Conservation (phyloP, 176 grass and related monocot species). For the Carex pumila region DNA sequence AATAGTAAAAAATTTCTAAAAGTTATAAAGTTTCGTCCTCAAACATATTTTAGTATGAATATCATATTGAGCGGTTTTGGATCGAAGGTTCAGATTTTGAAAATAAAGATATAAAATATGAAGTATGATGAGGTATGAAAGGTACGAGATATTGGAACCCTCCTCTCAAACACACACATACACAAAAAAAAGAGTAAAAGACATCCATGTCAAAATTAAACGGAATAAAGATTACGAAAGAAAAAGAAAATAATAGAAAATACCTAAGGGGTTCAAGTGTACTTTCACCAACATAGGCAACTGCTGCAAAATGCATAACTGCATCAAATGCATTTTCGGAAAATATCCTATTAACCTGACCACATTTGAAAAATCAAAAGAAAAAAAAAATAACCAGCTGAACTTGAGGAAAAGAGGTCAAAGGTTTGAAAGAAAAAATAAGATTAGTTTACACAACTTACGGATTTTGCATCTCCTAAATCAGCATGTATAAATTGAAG, state of each 20-base stretch:
- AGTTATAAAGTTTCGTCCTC: too few relatives aligned
- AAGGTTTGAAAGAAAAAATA: background rate
- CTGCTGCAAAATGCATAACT: constrained; percentile 87
- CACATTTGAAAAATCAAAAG: constrained; percentile 23
- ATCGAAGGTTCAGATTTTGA: too few relatives aligned
- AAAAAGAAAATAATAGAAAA: background rate
- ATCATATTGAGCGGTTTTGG: too few relatives aligned
- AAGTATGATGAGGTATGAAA: too few relatives aligned
- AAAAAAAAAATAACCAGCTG: background rate
- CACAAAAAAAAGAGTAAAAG: background rate
- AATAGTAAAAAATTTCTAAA: too few relatives aligned
- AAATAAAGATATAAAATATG: too few relatives aligned
- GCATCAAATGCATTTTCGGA: constrained; percentile 83
- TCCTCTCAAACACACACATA: too few relatives aligned
- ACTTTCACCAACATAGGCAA: constrained; percentile 85
- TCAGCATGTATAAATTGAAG: constrained; percentile 90
- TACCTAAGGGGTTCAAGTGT: constrained; percentile 88
- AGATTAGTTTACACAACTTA: constrained; percentile 38
- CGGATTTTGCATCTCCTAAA: constrained; percentile 61
- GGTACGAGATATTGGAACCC: too few relatives aligned
- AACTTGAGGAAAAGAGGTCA: background rate
- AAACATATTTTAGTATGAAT: too few relatives aligned
- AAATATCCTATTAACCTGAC: constrained; percentile 64
- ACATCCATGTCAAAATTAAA: constrained; percentile 7
- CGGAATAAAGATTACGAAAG: background rate